A percentile compares a stretch with the other conserved stretches of the same genome.
These are phyloP conservation scores for Russula sp. DNA, from an alignment of 768 basidiomycete species.

Conservation along the genomic window DNA sequence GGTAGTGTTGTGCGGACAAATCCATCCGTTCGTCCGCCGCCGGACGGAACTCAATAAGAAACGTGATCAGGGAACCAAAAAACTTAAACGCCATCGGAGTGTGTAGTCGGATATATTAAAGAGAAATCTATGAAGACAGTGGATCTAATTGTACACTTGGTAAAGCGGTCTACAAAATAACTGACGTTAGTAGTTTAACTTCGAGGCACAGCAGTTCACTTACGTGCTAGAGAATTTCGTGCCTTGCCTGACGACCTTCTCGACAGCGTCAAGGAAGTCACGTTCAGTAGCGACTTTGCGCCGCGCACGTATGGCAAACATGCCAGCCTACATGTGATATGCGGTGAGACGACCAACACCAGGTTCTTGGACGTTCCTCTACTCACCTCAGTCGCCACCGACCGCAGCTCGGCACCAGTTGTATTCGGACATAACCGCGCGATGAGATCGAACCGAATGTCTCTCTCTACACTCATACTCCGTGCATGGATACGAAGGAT, in stretches of 20 bases:
- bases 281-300: slow-evolving; percentile 96
- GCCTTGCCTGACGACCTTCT: slow-evolving; percentile 97
- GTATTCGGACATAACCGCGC: slow-evolving; percentile 96
- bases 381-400: slow-evolving; percentile 90
- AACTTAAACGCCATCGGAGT: neutral
- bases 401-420: slow-evolving; percentile 95
- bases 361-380: neutral
- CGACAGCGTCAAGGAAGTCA: slow-evolving; percentile 96
- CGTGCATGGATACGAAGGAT: slow-evolving; percentile 95
- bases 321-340: slow-evolving; percentile 65
- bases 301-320: slow-evolving; percentile 97
- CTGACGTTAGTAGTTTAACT: slow-evolving; percentile 10
- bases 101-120: slow-evolving; percentile 7
- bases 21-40: neutral
- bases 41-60: slow-evolving; percentile 11
- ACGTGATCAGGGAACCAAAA: neutral
- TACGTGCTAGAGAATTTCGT: slow-evolving; percentile 98
- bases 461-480: slow-evolving; percentile 96
- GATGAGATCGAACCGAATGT: slow-evolving; percentile 96
- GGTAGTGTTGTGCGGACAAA: neutral
- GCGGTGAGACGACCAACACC: slow-evolving; percentile 12
- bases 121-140: slow-evolving; percentile 2
- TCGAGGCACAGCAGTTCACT: slow-evolving; percentile 32
- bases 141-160: slow-evolving; percentile 84
- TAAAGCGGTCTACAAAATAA: slow-evolving; percentile 61